Evolutionary conservation across 2,329 filamentous ascomycete genomes (phyloP), one percentile per base, ranked within the genome.

Genomic region (Trichoderma lentiforme): DNA sequence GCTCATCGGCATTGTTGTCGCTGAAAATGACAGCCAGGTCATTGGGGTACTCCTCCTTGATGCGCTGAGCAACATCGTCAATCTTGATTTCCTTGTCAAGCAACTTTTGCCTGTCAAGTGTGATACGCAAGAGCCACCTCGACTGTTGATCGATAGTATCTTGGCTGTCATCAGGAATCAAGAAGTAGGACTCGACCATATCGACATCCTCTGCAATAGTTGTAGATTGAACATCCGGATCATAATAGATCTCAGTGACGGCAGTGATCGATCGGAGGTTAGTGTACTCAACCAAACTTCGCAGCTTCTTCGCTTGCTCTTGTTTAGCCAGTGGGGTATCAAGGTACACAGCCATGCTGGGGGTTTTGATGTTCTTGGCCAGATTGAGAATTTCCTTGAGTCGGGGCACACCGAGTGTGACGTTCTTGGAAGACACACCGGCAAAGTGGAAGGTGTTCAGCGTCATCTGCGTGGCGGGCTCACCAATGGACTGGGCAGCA

Each of bases 371-470:
- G 83, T 98, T 97, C 76, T 92, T 95, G 0, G 97, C 96, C 72
- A 99, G 91, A 81, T 99, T 99, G 72, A 99, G 88, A 90, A 99
- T 99, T 85, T 99, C 96, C 88, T 99, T 99, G 64, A 99, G 89
- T 90, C 96, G 95, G 57, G 96, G 96, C 57, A 99, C 96, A 94
- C 96, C 96, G 63, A 99, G 91, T 0, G 96, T 99, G 70, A 99
- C 95, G 87, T 99, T 99, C 91, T 99, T 99, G 28, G 95, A 97
- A 47, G 97, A 97, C 73, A 99, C 94, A 97, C 96, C 96, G 82
- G 96, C 95, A 82, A 99, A 99, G 87, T 99, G 96, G 92, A 99
- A 99, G 28, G 96, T 99, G 85, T 99, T 99, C 73, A 99, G 85
- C 1, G 96, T 99, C 96, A 99, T 99, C 86, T 99, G 96, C 1